Percentiles rank a stretch among this genome's conserved stretches.
Conservation (phyloP, 2,329 filamentous ascomycete species). For the Ascochyta pisi region DNA sequence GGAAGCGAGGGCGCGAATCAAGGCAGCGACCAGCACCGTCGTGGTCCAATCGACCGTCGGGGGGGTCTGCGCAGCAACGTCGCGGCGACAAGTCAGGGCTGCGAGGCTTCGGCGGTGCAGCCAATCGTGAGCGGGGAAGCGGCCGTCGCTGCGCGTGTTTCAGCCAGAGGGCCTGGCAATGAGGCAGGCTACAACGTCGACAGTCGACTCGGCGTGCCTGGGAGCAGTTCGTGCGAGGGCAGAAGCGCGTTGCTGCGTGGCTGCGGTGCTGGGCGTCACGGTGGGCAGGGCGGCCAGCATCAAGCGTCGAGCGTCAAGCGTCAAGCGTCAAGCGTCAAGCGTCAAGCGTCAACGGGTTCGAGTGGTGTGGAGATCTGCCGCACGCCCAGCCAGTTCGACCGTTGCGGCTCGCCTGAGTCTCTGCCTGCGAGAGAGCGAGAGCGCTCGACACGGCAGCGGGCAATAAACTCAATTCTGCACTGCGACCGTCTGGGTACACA, state of each 20-base stretch:
- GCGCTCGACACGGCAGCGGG: background rate
- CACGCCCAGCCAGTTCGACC: conserved; percentile 6
- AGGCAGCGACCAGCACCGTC: conserved; percentile 25
- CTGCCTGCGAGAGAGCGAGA: background rate
- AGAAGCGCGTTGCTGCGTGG: conserved; percentile 3
- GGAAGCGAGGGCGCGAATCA: conserved; percentile 37
- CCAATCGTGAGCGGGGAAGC: conserved; percentile 9
- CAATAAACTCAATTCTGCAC: background rate
- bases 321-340: too few species aligned
- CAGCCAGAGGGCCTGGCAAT: conserved; percentile 7
- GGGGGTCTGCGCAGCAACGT: background rate
- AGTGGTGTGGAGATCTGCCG: conserved; percentile 14
- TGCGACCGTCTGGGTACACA: background rate
- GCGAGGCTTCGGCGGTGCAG: conserved; percentile 15
- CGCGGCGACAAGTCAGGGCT: conserved; percentile 14
- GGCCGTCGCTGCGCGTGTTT: conserved; percentile 12
- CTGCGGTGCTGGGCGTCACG: conserved; percentile 4
- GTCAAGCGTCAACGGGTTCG: conserved; percentile 6
- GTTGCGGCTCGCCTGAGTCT: conserved; percentile 1
- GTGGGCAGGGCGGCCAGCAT: background rate
- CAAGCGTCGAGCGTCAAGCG: conserved; percentile 1
- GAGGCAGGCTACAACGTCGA: background rate
- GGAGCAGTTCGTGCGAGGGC: conserved; percentile 5
- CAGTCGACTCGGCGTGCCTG: conserved; percentile 8
- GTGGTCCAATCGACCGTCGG: conserved; percentile 15